phyloP scores from a whole-genome alignment of 768 basidiomycete species.

The Leccinum fibrillosum region DNA sequence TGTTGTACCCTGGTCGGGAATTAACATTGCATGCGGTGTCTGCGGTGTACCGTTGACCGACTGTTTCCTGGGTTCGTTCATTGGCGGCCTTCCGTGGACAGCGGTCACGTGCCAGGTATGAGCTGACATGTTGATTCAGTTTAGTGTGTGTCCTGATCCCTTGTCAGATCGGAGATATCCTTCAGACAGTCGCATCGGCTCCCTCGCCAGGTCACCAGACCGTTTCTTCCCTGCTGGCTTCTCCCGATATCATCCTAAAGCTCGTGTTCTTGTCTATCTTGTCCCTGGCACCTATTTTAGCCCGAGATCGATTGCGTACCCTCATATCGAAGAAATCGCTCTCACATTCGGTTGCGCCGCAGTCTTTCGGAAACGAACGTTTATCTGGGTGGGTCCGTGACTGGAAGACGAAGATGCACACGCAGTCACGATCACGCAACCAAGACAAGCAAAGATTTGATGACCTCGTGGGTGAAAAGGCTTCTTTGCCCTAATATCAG shows the following conservation, averaged over 20 bases:
- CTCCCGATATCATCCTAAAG: constrained; percentile 80
- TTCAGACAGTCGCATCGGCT: constrained; percentile 76
- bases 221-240: constrained; percentile 80
- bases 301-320: constrained; percentile 59
- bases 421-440: constrained; percentile 49
- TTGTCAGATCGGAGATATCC: constrained; percentile 76
- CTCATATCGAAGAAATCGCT: constrained; percentile 43
- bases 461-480: constrained; percentile 55
- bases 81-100: constrained; percentile 85
- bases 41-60: constrained; percentile 75
- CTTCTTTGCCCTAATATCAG: constrained; percentile 21
- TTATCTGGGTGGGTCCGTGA: constrained; percentile 59
- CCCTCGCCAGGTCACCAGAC: constrained; percentile 71
- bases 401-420: constrained; percentile 59
- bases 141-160: constrained; percentile 13
- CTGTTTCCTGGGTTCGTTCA: constrained; percentile 79
- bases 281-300: constrained; percentile 84
- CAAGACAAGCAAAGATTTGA: constrained; percentile 47
- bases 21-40: constrained; percentile 95
- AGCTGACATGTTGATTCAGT: constrained; percentile 15
- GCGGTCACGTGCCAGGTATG: constrained; percentile 86
- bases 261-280: constrained; percentile 79
- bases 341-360: constrained; percentile 19
- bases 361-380: constrained; percentile 33
- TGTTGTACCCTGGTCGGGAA: constrained; percentile 94